phyloP scores from a whole-genome alignment of 2,329 filamentous ascomycete genomes.

The Claviceps africana region DNA sequence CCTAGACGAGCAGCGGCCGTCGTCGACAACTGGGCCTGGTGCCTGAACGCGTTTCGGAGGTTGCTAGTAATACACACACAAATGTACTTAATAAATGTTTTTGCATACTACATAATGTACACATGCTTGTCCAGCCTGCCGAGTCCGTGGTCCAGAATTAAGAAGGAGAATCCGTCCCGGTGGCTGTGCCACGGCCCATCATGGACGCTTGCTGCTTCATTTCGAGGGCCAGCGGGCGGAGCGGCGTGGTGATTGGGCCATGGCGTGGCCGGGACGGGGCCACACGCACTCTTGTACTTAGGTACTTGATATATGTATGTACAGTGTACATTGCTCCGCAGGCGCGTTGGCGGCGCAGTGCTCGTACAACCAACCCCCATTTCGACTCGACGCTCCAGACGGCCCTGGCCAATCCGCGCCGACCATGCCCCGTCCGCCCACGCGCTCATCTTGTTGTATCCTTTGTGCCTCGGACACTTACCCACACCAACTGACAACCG shows the following conservation, averaged over 20 bases:
- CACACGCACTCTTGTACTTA: neutral
- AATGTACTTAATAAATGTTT: too few species aligned
- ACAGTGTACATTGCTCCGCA: too few species aligned
- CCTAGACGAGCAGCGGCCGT: neutral
- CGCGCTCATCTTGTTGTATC: neutral
- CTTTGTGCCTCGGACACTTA: neutral
- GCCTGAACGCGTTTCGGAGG: neutral
- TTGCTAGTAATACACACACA: too few species aligned
- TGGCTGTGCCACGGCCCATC: conserved; percentile 20
- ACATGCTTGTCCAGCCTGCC: neutral
- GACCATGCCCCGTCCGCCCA: neutral
- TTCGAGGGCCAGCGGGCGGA: neutral
- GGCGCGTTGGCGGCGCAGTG: neutral
- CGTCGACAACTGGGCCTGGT: neutral
- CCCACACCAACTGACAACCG: neutral
- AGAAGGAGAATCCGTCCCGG: conserved; percentile 14
- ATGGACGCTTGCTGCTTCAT: neutral
- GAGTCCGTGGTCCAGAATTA: conserved; percentile 19
- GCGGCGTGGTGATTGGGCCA: neutral
- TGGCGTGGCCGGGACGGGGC: neutral
- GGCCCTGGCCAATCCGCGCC: neutral
- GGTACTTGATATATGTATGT: neutral
- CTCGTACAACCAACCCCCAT: conserved; percentile 1
- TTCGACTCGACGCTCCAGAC: neutral
- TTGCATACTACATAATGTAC: too few species aligned